Percentiles rank a stretch among this genome's conserved stretches.
Conservation (phyloP, 192 early-diverging fungal species). For the Gamsiella multidivaricata region DNA sequence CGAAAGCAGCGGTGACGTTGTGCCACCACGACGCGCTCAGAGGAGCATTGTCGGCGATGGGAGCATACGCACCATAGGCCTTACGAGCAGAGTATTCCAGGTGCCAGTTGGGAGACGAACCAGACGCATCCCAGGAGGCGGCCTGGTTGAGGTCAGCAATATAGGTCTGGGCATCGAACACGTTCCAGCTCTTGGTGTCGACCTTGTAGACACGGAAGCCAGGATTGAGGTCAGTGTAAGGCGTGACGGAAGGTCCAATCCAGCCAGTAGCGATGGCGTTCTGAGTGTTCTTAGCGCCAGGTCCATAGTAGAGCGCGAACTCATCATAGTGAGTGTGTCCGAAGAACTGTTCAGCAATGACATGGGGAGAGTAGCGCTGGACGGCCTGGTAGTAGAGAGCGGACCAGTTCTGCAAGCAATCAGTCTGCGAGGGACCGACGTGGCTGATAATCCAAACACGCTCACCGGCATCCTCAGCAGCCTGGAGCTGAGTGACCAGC, state of each 20-base stretch:
- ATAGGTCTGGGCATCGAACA: conserved; percentile 65
- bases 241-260: conserved; percentile 64
- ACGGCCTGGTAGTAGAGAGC: conserved; percentile 67
- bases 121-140: conserved; percentile 49
- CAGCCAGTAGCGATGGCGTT: conserved; percentile 61
- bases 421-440: conserved; percentile 59
- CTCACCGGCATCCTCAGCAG: conserved; percentile 63
- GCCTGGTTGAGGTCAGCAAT: conserved; percentile 60
- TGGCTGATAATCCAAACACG: conserved; percentile 71
- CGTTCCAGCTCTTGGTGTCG: conserved; percentile 63
- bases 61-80: conserved; percentile 46
- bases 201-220: conserved; percentile 68
- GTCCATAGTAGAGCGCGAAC: conserved; percentile 62
- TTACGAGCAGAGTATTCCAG: conserved; percentile 63
- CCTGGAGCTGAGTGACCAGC: conserved; percentile 60
- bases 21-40: conserved; percentile 65
- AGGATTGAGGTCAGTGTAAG: conserved; percentile 64
- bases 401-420: conserved; percentile 63
- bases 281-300: conserved; percentile 35
- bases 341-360: conserved; percentile 68
- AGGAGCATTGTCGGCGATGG: conserved; percentile 31
- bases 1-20: conserved; percentile 59
- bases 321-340: conserved; percentile 67
- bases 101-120: conserved; percentile 60
- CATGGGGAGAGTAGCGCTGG: conserved; percentile 64